phyloP scores from a whole-genome alignment of 2,329 filamentous ascomycete genomes.

The Diaporthe citri region DNA sequence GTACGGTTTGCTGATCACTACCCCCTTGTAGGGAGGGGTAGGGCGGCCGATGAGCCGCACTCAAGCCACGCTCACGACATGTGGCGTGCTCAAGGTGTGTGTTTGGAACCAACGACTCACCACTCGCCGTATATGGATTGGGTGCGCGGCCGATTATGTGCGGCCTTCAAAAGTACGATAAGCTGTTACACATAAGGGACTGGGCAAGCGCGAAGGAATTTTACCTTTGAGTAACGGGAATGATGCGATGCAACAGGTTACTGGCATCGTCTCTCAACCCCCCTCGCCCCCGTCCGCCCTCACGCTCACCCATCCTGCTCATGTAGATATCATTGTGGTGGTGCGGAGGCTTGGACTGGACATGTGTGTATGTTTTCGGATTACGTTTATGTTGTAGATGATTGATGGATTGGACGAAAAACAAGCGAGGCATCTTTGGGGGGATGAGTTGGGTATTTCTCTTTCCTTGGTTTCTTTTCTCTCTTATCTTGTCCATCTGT shows the following conservation, averaged over 20 bases:
- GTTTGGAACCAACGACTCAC: constrained; percentile 1
- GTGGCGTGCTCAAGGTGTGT: constrained; percentile 40
- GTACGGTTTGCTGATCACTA: background rate
- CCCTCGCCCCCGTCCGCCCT: background rate
- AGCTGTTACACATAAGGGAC: background rate
- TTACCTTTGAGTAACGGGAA: constrained; percentile 32
- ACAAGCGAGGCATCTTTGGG: background rate
- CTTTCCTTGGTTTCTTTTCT: background rate
- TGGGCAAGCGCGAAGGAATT: background rate
- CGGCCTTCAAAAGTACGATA: background rate
- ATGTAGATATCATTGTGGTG: constrained; percentile 26
- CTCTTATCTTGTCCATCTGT: background rate
- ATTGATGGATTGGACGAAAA: constrained; percentile 19
- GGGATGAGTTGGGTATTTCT: background rate
- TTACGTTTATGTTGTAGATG: constrained; percentile 11
- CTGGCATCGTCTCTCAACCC: background rate
- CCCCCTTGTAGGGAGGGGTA: background rate
- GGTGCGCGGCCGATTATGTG: background rate
- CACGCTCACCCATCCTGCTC: background rate
- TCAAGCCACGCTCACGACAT: constrained; percentile 38
- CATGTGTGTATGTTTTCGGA: background rate
- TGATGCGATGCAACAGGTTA: constrained; percentile 14
- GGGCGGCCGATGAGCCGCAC: constrained; percentile 16
- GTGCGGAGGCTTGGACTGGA: background rate
- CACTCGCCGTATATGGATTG: background rate